Base-by-base conservation (phyloP, 257 asterid genomes). In the Orobanche coerulescens region DNA sequence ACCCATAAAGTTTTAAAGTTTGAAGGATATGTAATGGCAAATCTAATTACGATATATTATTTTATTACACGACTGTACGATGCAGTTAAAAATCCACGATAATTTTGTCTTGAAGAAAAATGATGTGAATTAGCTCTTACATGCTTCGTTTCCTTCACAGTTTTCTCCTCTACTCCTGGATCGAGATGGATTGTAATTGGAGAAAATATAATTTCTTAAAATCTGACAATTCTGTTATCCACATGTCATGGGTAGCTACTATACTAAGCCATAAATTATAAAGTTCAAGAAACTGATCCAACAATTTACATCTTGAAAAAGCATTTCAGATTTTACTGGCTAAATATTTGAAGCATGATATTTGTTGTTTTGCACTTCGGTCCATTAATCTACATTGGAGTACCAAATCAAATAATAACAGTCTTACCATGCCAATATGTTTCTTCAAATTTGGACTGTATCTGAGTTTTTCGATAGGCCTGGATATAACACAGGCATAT, bases 351-450 rank as follows among this genome's bases (percentile, higher is more conserved):
- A 37, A 14, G 52, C 50, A 26, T 34, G 16, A 42, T 19, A 49
- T 56, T 62, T 19, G 54, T 11, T 59, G 54, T 11, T 59, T 56
- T 19, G 48, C n/a, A 22, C 62, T 40, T 5, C 49, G 12, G 56
- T 40, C 25, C 15, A 19, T 25, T 39, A 33, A 53, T 28, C 57
- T 23, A 33, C 24, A 49, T 53, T 55, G 12, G 34, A 46, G 43
- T 0, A 54, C 61, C 24, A 63, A 68, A 56, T 16, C 34, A 65
- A 67, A 61, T 20, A 59, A 62, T 46, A 53, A 28, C 37, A 46
- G 48, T n/a, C 79, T 76, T 85, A 91, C 98, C 98, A 92, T 88
- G 90, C 98, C 98, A 75, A 92, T 86, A 65, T 82, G 90, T 69
- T 84, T 88, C 94, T 88, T 92, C 98, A 92, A 84, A 64, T 92